A percentile compares a stretch with the other conserved stretches of the same genome.
These are phyloP conservation scores for Hypomontagnella monticulosa DNA, from an alignment of 495 filamentous ascomycete species.

Conservation along the genomic window DNA sequence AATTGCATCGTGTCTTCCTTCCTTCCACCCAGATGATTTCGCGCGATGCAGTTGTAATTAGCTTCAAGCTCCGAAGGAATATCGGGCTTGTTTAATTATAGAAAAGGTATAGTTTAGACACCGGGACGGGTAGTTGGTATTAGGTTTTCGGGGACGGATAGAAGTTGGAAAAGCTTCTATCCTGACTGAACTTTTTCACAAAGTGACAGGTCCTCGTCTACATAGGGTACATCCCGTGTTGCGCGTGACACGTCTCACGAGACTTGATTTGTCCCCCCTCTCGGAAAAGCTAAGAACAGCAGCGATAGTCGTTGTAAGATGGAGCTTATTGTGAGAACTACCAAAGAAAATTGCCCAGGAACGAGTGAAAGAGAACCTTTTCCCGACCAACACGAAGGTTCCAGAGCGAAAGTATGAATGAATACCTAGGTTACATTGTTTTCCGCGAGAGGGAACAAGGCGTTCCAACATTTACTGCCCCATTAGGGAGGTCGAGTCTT, in stretches of 20 bases:
- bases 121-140: not conserved
- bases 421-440: slow-evolving; percentile 29
- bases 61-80: not conserved
- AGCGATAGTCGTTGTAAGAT: slow-evolving; percentile 29
- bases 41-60: not conserved
- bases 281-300: slow-evolving; percentile 23
- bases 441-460: slow-evolving; percentile 22
- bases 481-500: slow-evolving; percentile 33
- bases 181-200: slow-evolving; percentile 10
- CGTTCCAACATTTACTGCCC: slow-evolving; percentile 12
- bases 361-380: slow-evolving; percentile 17
- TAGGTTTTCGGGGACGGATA: not conserved
- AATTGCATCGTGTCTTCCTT: slow-evolving; percentile 28
- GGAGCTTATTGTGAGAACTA: slow-evolving; percentile 8
- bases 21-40: slow-evolving; percentile 4
- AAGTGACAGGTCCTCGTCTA: slow-evolving; percentile 12
- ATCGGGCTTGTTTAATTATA: slow-evolving; percentile 12
- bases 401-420: slow-evolving; percentile 22
- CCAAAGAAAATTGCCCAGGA: not conserved
- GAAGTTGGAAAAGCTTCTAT: slow-evolving; percentile 1
- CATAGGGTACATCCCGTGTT: slow-evolving; percentile 9
- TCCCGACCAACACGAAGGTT: slow-evolving; percentile 22
- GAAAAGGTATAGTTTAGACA: slow-evolving; percentile 9
- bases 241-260: slow-evolving; percentile 24
- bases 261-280: slow-evolving; percentile 10